Evolutionary conservation across 129 eudicot species (phyloP).

Genomic region (Solidago caesia): DNA sequence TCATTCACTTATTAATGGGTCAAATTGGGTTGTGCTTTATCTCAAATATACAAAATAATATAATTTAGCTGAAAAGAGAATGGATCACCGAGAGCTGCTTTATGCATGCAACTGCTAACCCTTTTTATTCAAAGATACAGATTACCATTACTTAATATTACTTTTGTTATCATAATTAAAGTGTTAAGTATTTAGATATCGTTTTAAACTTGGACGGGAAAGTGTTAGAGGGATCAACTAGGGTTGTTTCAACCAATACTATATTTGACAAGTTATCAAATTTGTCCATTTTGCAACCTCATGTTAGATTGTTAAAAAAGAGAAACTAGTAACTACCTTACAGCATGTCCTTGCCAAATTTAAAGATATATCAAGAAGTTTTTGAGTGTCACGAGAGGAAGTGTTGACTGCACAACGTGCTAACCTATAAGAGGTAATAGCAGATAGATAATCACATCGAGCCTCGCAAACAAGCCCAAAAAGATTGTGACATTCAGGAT

Average conservation of each 20-base stretch:
- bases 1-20: background rate
- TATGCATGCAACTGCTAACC: no score
- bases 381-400: constrained; percentile 41
- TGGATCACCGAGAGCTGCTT: background rate
- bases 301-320: constrained; percentile 12
- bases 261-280: background rate
- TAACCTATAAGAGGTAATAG: constrained; percentile 63
- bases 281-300: background rate
- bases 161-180: background rate
- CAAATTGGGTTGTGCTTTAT: constrained; percentile 1
- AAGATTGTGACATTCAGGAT: constrained; percentile 89
- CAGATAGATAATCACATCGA: constrained; percentile 65
- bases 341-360: constrained; percentile 86
- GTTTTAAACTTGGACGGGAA: background rate
- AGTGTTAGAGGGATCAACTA: background rate
- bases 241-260: background rate
- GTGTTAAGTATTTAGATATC: no score
- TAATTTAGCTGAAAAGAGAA: background rate
- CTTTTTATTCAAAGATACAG: background rate
- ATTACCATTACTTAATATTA: background rate
- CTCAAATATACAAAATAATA: background rate
- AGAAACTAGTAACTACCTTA: constrained; percentile 49
- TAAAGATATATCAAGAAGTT: constrained; percentile 61
- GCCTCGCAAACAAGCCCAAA: constrained; percentile 84
- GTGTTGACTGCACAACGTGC: constrained; percentile 63